A percentile compares a stretch with the other conserved stretches of the same genome.
phyloP scores from a whole-genome alignment of 441 rosid species.

The Theobroma grandiflorum region DNA sequence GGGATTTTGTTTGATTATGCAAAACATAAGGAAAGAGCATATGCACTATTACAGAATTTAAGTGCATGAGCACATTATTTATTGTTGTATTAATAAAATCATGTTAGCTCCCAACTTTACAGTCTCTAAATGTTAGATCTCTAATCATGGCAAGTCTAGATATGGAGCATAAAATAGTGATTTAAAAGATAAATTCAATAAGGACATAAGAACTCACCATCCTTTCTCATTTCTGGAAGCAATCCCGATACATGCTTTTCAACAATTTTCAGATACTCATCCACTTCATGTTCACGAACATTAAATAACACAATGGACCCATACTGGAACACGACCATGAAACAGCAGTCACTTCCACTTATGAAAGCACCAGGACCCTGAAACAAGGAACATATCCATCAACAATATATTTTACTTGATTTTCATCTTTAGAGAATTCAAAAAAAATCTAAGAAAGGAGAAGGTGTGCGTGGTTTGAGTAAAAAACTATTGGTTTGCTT shows the following conservation, averaged over 20 bases:
- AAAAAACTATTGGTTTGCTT: too few species aligned
- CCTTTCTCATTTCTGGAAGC: constrained; percentile 96
- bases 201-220: constrained; percentile 60
- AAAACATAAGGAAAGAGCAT: too few species aligned
- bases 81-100: not conserved
- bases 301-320: constrained; percentile 94
- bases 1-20: not conserved
- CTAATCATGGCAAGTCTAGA: not conserved
- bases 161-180: not conserved
- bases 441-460: not conserved
- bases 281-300: constrained; percentile 80
- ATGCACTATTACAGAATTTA: not conserved
- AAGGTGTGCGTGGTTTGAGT: not conserved
- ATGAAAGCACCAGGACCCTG: constrained; percentile 72
- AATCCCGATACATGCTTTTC: constrained; percentile 84
- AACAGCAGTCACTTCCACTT: constrained; percentile 78
- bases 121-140: not conserved
- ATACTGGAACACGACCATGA: constrained; percentile 91
- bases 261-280: constrained; percentile 79
- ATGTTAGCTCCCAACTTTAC: not conserved
- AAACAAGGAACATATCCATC: constrained; percentile 33
- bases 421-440: not conserved
- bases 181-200: constrained; percentile 16
- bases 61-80: not conserved
- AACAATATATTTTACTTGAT: constrained; percentile 22